phyloP scores from a whole-genome alignment of 768 basidiomycete species.

The Infundibulicybe gibba region DNA sequence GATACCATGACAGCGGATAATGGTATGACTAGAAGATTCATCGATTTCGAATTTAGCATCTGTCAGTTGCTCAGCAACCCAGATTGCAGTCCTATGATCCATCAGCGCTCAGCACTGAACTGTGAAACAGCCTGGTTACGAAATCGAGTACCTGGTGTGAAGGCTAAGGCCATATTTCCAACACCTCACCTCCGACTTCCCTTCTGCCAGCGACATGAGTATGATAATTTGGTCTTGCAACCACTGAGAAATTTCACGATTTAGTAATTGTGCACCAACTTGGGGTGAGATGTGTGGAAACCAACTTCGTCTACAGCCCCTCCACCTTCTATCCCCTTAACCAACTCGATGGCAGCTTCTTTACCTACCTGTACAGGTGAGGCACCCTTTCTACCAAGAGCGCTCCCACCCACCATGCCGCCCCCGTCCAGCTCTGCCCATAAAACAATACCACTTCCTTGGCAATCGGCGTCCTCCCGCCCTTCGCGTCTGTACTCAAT shows the following conservation, averaged over 20 bases:
- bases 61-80: constrained; percentile 67
- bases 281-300: not conserved
- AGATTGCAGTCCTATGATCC: constrained; percentile 57
- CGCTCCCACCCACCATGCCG: constrained; percentile 66
- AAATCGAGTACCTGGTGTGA: constrained; percentile 55
- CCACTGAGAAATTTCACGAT: constrained; percentile 27
- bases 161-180: constrained; percentile 55
- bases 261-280: not conserved
- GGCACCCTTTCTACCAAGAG: constrained; percentile 52
- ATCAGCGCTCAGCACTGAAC: not conserved
- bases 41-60: constrained; percentile 59
- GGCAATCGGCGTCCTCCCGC: constrained; percentile 44
- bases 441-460: constrained; percentile 68
- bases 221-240: constrained; percentile 76
- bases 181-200: constrained; percentile 53
- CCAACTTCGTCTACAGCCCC: constrained; percentile 74
- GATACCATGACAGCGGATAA: constrained; percentile 63
- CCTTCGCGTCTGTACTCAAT: constrained; percentile 39
- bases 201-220: constrained; percentile 70
- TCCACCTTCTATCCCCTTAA: constrained; percentile 53
- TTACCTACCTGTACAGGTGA: constrained; percentile 47
- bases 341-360: constrained; percentile 57
- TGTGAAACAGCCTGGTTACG: not conserved
- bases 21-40: constrained; percentile 30
- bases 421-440: constrained; percentile 74